These are phyloP conservation scores for Polytolypa hystricis DNA, from an alignment of 2,329 filamentous ascomycete genomes.

Conservation along the genomic window DNA sequence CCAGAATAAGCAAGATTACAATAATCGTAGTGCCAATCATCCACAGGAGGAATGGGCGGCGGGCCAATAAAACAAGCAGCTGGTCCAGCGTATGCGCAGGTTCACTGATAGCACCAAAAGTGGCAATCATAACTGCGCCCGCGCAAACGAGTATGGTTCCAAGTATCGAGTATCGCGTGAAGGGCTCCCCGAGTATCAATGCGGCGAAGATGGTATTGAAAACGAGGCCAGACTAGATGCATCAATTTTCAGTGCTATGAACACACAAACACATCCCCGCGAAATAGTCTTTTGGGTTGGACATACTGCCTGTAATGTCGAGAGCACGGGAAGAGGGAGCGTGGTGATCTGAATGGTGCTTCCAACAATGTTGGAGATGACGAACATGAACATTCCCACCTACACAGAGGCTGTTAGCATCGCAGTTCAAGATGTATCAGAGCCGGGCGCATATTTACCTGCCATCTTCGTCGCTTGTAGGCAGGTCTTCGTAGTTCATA, in stretches of 20 bases:
- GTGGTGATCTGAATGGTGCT: conserved; percentile 97
- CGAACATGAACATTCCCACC: conserved; percentile 92
- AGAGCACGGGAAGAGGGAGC: conserved; percentile 83
- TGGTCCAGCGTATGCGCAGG: conserved; percentile 81
- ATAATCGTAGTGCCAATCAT: conserved; percentile 69
- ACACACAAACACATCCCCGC: conserved; percentile 1
- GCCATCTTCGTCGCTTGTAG: conserved; percentile 85
- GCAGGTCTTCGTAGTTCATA: conserved; percentile 73
- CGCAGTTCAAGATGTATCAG: conserved; percentile 11
- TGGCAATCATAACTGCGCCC: conserved; percentile 83
- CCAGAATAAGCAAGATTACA: conserved; percentile 56
- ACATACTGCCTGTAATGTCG: conserved; percentile 71
- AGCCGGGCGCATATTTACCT: conserved; percentile 40
- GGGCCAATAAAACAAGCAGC: conserved; percentile 62
- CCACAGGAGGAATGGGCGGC: conserved; percentile 73
- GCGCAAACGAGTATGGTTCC: conserved; percentile 79
- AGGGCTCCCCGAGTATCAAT: conserved; percentile 81
- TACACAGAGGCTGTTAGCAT: conserved; percentile 19
- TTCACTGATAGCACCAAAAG: conserved; percentile 87
- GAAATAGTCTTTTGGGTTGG: too few relatives aligned
- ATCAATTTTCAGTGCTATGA: conserved; percentile 4
- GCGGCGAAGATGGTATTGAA: conserved; percentile 98
- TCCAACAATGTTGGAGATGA: conserved; percentile 84
- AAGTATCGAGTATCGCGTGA: conserved; percentile 83
- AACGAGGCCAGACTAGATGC: conserved; percentile 63